Evolutionary conservation across 2,329 filamentous ascomycete genomes (phyloP).

Genomic region (Coleophoma eucalyptorum): DNA sequence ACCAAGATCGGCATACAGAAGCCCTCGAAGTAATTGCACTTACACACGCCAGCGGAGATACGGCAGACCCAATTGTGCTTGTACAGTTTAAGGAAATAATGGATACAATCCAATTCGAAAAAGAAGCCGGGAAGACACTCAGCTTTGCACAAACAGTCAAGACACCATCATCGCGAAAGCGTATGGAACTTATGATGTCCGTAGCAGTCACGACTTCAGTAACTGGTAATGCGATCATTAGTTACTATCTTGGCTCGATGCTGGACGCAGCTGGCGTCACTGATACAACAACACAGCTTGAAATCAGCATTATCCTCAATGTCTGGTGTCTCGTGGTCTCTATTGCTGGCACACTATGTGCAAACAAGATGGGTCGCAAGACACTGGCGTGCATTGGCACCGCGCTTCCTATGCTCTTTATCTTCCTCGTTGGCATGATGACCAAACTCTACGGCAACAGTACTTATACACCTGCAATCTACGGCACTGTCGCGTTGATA

Average conservation of each 20-base stretch:
- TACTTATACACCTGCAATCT: background rate
- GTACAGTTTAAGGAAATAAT: background rate
- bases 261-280: background rate
- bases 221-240: background rate
- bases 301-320: background rate
- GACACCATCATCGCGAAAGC: background rate
- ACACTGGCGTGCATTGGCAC: background rate
- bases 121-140: conserved; percentile 32
- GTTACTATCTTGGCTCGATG: background rate
- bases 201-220: background rate
- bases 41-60: background rate
- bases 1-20: background rate
- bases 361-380: background rate
- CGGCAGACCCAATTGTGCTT: background rate
- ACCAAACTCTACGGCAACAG: background rate
- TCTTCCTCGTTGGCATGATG: background rate
- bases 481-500: background rate
- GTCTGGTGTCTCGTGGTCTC: background rate
- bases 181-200: background rate
- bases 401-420: background rate
- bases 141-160: conserved; percentile 30
- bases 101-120: conserved; percentile 34
- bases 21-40: background rate
- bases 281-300: background rate
- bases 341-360: background rate